Evolutionary conservation across 2,329 filamentous ascomycete species (phyloP).

Genomic region (Epichloe uncinata): DNA sequence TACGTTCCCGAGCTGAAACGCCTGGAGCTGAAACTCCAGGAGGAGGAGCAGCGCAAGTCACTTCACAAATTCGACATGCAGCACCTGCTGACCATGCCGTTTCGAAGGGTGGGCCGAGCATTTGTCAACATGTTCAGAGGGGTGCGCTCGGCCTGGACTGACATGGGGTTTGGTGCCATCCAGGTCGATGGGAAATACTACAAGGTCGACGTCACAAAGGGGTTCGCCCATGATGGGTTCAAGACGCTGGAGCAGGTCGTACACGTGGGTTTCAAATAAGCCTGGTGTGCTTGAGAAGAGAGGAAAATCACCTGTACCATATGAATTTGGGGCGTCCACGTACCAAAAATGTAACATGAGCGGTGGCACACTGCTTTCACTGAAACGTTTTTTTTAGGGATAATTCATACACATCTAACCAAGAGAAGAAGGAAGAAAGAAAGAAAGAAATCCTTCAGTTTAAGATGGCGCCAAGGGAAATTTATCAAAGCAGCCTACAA

Average conservation of each 20-base stretch:
- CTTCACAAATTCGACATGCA: constrained; percentile 38
- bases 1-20: constrained; percentile 23
- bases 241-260: constrained; percentile 44
- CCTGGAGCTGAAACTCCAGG: constrained; percentile 18
- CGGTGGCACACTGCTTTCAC: background rate
- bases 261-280: constrained; percentile 1
- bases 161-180: constrained; percentile 42
- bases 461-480: too few species aligned
- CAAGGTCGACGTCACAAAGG: constrained; percentile 44
- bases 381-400: too few species aligned
- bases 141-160: constrained; percentile 37
- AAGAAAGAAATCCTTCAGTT: too few species aligned
- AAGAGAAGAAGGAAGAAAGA: too few species aligned
- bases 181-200: constrained; percentile 33
- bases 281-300: background rate
- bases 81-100: constrained; percentile 44
- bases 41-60: constrained; percentile 24
- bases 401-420: too few species aligned
- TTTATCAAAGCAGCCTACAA: too few species aligned
- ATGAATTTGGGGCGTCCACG: too few species aligned
- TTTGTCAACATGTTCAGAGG: constrained; percentile 29
- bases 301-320: background rate
- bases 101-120: constrained; percentile 34
- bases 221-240: constrained; percentile 46
- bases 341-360: background rate